Evolutionary conservation across 345 rosid genomes (phyloP).

Genomic region (Ricinus communis): DNA sequence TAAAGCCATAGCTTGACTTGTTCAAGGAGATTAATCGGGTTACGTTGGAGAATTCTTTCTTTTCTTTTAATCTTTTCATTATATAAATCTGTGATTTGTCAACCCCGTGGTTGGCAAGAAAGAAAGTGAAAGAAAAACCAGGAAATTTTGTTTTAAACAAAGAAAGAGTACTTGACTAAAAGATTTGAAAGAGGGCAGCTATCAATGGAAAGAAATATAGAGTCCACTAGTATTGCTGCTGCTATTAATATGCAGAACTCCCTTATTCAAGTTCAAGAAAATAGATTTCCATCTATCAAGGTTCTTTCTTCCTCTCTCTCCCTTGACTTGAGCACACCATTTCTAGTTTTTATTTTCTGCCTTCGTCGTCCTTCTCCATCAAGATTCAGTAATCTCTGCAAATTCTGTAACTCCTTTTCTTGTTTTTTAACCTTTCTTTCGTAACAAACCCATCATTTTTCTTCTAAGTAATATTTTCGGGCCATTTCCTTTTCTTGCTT

Average conservation of each 20-base stretch:
- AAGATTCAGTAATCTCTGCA: background rate
- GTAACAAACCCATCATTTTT: background rate
- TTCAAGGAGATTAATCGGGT: background rate
- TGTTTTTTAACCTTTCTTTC: background rate
- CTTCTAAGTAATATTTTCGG: background rate
- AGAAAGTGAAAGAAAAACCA: constrained; percentile 8
- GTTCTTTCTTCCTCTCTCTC: constrained; percentile 23
- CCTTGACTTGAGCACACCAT: too few relatives aligned
- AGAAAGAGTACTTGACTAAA: background rate
- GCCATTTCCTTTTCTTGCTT: constrained; percentile 13
- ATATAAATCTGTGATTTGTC: background rate
- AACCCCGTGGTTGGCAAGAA: constrained; percentile 26
- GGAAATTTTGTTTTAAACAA: background rate
- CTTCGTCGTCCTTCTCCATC: background rate
- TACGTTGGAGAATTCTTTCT: background rate
- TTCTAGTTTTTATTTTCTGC: constrained; percentile 4
- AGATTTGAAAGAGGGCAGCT: background rate
- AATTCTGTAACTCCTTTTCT: background rate
- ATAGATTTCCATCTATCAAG: constrained; percentile 36
- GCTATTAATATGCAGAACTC: constrained; percentile 23
- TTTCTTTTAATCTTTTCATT: too few relatives aligned
- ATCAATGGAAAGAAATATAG: constrained; percentile 14
- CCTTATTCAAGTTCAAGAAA: constrained; percentile 35
- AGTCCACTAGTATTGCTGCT: constrained; percentile 10
- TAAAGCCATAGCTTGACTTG: background rate